phyloP scores from a whole-genome alignment of 331 rosid species.

The Malus hybrid region DNA sequence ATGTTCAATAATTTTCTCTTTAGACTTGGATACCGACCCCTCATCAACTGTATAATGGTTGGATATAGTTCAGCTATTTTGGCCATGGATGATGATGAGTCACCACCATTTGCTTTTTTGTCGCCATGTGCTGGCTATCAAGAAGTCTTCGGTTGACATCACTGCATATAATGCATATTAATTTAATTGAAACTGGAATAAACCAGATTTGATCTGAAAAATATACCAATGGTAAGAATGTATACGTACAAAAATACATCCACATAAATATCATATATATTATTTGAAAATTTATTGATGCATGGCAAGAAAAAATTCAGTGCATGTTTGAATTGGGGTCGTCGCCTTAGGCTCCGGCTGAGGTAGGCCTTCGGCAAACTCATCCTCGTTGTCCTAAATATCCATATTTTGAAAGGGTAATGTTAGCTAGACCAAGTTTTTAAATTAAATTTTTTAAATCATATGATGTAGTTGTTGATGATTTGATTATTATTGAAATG shows the following conservation, averaged over 20 bases:
- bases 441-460: too few species aligned
- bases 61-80: slow-evolving; percentile 10
- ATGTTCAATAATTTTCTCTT: background rate
- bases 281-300: background rate
- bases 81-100: slow-evolving; percentile 4
- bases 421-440: too few species aligned
- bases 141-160: slow-evolving; percentile 8
- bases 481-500: too few species aligned
- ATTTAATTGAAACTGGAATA: background rate
- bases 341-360: too few species aligned
- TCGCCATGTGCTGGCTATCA: background rate
- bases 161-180: background rate
- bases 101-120: slow-evolving; percentile 2
- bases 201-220: slow-evolving; percentile 1
- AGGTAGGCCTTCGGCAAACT: too few species aligned
- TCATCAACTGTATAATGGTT: slow-evolving; percentile 9
- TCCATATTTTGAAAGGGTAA: too few species aligned
- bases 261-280: background rate
- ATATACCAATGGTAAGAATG: background rate
- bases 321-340: background rate
- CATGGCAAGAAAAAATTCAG: background rate
- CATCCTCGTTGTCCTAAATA: too few species aligned
- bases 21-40: slow-evolving; percentile 1
- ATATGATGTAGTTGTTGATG: too few species aligned
- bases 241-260: background rate